phyloP scores from a whole-genome alignment of 768 basidiomycete species.

The Chalciporus piperatus region DNA sequence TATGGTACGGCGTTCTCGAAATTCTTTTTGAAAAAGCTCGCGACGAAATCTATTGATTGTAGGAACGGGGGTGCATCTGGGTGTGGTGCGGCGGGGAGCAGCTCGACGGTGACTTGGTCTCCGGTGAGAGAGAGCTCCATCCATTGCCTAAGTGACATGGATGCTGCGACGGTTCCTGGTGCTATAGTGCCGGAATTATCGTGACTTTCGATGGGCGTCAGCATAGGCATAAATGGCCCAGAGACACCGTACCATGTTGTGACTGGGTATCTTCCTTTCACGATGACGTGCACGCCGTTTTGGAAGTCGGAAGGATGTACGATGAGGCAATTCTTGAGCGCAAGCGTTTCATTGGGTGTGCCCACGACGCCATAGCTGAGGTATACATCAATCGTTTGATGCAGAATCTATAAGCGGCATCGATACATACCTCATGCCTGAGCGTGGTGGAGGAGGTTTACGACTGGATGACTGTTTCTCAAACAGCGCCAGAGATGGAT shows the following conservation, averaged over 20 bases:
- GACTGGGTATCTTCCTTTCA: slow-evolving; percentile 68
- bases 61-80: slow-evolving; percentile 62
- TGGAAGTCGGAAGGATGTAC: slow-evolving; percentile 77
- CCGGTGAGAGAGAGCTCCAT: slow-evolving; percentile 78
- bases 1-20: slow-evolving; percentile 65
- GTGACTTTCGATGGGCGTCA: slow-evolving; percentile 51
- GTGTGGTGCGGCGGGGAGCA: slow-evolving; percentile 46
- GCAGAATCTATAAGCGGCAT: background rate
- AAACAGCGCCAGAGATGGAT: slow-evolving; percentile 46
- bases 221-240: background rate
- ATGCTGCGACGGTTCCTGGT: slow-evolving; percentile 72
- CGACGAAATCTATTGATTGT: slow-evolving; percentile 77
- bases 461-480: slow-evolving; percentile 49
- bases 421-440: slow-evolving; percentile 23
- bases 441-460: slow-evolving; percentile 36
- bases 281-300: slow-evolving; percentile 67
- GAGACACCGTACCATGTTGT: slow-evolving; percentile 65
- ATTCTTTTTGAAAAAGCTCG: slow-evolving; percentile 57
- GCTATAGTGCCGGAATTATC: slow-evolving; percentile 72
- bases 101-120: slow-evolving; percentile 70
- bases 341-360: slow-evolving; percentile 65
- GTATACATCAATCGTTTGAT: background rate
- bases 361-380: slow-evolving; percentile 54
- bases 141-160: slow-evolving; percentile 83
- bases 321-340: slow-evolving; percentile 78